phyloP scores from a whole-genome alignment of 805 yeast species.

The Kazachstania bromeliacearum region DNA sequence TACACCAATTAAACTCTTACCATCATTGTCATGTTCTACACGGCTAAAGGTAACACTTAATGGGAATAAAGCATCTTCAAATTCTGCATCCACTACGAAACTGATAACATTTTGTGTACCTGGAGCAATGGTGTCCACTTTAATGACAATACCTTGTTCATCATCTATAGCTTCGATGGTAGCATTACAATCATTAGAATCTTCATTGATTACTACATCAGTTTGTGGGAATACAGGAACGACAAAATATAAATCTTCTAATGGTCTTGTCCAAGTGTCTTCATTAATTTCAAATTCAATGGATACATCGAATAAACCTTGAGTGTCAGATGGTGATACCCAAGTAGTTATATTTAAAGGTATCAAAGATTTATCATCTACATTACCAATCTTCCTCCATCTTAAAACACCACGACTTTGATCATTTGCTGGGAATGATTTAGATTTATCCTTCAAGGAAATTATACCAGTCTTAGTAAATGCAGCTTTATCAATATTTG shows the following conservation, averaged over 20 bases:
- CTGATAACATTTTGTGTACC: constrained; percentile 67
- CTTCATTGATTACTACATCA: constrained; percentile 43
- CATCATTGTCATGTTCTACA: constrained; percentile 34
- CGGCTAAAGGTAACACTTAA: constrained; percentile 58
- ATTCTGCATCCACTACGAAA: constrained; percentile 60
- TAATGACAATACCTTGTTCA: constrained; percentile 57
- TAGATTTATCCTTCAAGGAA: constrained; percentile 65
- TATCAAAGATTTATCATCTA: constrained; percentile 41
- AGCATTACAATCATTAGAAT: constrained; percentile 41
- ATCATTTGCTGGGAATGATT: constrained; percentile 86
- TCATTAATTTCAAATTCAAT: constrained; percentile 75
- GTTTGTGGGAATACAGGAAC: constrained; percentile 61
- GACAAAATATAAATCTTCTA: constrained; percentile 42
- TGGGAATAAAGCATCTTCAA: constrained; percentile 85
- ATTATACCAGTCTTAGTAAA: constrained; percentile 52
- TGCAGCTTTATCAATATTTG: constrained; percentile 76
- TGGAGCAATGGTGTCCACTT: constrained; percentile 43
- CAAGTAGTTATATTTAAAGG: constrained; percentile 80
- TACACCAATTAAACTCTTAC: constrained; percentile 46
- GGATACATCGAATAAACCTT: constrained; percentile 60
- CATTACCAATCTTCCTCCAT: constrained; percentile 72
- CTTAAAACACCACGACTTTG: constrained; percentile 84
- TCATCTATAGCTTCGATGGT: constrained; percentile 50
- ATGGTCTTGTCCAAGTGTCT: constrained; percentile 26
- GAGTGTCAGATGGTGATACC: constrained; percentile 58